Base-by-base conservation (phyloP, 75 land plant genomes). In the Isoetes taiwanensis region DNA sequence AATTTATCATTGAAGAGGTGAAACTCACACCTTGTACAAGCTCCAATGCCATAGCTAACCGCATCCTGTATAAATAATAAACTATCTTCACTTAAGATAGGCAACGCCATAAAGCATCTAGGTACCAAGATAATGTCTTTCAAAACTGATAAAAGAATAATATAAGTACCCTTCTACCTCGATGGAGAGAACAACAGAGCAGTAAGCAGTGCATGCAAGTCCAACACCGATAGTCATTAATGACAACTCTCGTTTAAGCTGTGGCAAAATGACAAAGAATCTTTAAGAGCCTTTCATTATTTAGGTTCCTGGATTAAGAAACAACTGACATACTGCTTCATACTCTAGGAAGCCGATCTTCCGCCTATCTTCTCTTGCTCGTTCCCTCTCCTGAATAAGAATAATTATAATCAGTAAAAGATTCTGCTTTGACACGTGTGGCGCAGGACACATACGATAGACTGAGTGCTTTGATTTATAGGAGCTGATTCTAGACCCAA, bases 181-280 rank as follows among this genome's bases (percentile, higher is more conserved):
- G 5, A 72, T 50, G 30, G 97, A 86, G 1, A 87, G 63, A 25
- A 48, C 48, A 40, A 83, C 28, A 38, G 76, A 64, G 54, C 82
- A 83, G 41, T 91, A 91, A 11, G 68, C 72, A 72, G 41, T 73
- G 30, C 84, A 78, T 54, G 78, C 83, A 30, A 76, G 69, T 50
- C 83, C 88, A 57, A 87, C 73, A 20, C 77, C 71, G 46, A 63
- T 53, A 28, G 97, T 83, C 28, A 88, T 64, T 29, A 81, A 71
- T 39, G 84, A 64, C 31, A 91, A 64, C 61, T 91, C 95, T 62
- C 74, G 67, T 63, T 91, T 91, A 1, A 91, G 62, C 97, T 91
- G 81, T 43, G 20, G 38, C 28, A 28, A 32, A 34, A 17, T 37
- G 35, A 30, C 29, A 37, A 3, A 10, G n/a, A 2, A 27, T 54